Evolutionary conservation across 1,284 basidiomycete species (phyloP), one percentile per base, ranked within the genome.

Genomic region (Tetrapyrgos nigripes): DNA sequence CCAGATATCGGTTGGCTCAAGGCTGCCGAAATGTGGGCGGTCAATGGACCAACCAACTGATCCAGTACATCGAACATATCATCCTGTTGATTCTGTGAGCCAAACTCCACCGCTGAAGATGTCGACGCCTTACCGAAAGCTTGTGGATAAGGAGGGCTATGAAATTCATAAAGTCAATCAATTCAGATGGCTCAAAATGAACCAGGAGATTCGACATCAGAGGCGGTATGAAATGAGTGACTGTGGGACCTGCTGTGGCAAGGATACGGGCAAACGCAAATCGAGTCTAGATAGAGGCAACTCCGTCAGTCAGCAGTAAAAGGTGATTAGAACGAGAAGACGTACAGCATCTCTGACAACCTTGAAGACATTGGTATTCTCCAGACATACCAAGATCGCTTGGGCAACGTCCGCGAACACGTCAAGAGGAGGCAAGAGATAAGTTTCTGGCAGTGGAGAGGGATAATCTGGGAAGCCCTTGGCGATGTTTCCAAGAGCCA

Each of bases 111-210:
- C 13, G 14, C 1, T 29, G 28, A 44, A 8, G 37, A 14, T 17
- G 11, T 31, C 4, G 3, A 24, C 11, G 14, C 70, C 83, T 64
- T 62, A 94, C 95, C 82, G 95, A 93, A 63, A 99, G 87, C 70
- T 93, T 94, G 75, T 97, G 94, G 60, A 97, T 91, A 59, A 99
- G 79, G 21, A 98, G 80, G 8, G 89, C 89, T 57, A 99, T 90
- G 79, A 99, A 99, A 70, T 90, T 91, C 81, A 99, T 89, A 70
- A 99, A 97, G 70, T 99, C 97, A 45, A 93, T 89, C 60, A 99
- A 79, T 75, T 99, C 97, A 8, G 89, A 86, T 1, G 94, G 90
- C 64, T 97, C 96, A 64, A 97, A 96, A 68, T 98, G 93, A 5
- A 89, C 85, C 50, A 99, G 84, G 27, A 99, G 85, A 68, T 92